phyloP scores from a whole-genome alignment of 208 protist species.

The Trypanosoma cruzi region DNA sequence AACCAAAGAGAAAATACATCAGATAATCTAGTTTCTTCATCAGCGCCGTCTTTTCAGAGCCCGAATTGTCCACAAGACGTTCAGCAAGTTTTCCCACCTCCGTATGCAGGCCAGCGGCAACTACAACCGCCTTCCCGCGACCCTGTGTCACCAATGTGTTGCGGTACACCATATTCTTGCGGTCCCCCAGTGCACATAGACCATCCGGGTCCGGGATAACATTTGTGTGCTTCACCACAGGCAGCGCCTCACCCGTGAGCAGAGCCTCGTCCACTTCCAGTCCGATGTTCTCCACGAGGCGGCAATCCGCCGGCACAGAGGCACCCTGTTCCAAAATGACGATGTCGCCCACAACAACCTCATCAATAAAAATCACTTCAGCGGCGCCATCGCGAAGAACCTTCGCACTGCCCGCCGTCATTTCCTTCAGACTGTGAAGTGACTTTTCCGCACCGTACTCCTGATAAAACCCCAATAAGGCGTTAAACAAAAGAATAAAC shows the following conservation, averaged over 20 bases:
- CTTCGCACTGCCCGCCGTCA: constrained; percentile 85
- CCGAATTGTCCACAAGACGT: constrained; percentile 44
- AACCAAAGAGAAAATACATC: constrained; percentile 88
- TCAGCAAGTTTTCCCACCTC: constrained; percentile 91
- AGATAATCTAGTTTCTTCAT: constrained; percentile 89
- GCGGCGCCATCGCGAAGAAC: constrained; percentile 93
- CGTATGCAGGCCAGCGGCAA: constrained; percentile 68
- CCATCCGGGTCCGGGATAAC: constrained; percentile 78
- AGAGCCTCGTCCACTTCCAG: constrained; percentile 93
- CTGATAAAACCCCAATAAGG: constrained; percentile 87
- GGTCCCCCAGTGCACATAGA: constrained; percentile 79
- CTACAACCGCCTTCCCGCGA: constrained; percentile 79
- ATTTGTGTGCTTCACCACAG: constrained; percentile 81
- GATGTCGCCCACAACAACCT: constrained; percentile 97
- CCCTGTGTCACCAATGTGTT: constrained; percentile 89
- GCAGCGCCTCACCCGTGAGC: constrained; percentile 93
- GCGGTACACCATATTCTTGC: constrained; percentile 91
- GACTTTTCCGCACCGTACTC: constrained; percentile 88
- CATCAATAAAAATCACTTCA: constrained; percentile 90
- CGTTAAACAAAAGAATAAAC: constrained; percentile 89
- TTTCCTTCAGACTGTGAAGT: constrained; percentile 81
- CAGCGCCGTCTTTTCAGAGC: constrained; percentile 64
- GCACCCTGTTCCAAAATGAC: constrained; percentile 93
- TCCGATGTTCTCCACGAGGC: constrained; percentile 90
- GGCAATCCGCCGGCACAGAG: constrained; percentile 94